These are phyloP conservation scores for Puccinia polysora DNA, from an alignment of 1,284 basidiomycete genomes.

Conservation along the genomic window DNA sequence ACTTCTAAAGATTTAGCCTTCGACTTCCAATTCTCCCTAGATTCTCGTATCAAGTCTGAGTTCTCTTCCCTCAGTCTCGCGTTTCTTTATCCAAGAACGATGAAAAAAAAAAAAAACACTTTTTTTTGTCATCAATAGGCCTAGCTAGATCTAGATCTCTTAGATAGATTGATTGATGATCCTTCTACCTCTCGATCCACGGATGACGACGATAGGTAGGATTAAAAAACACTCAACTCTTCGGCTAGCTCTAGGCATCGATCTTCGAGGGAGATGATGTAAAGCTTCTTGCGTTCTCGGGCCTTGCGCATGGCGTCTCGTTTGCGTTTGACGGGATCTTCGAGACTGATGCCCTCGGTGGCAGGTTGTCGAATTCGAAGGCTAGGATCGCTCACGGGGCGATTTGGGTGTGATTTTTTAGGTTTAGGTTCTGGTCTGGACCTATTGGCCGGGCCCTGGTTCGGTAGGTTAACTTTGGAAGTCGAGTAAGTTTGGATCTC, in stretches of 20 bases:
- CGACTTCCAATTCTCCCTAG: constrained; percentile 39
- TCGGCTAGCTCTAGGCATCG: constrained; percentile 24
- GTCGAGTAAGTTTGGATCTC: too few relatives aligned
- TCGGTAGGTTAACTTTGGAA: too few relatives aligned
- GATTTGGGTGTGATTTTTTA: background rate
- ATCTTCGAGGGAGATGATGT: constrained; percentile 37
- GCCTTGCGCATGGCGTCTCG: constrained; percentile 20
- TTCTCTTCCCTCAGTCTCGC: constrained; percentile 31
- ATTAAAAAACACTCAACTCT: constrained; percentile 9
- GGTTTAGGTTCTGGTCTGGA: constrained; percentile 30
- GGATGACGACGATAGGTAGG: background rate
- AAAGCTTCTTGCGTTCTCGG: constrained; percentile 23
- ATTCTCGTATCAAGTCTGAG: constrained; percentile 32
- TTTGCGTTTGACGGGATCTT: constrained; percentile 27
- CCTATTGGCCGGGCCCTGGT: background rate
- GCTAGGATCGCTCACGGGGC: background rate
- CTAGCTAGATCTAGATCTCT: background rate
- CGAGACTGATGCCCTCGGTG: too few relatives aligned
- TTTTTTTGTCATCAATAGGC: too few relatives aligned
- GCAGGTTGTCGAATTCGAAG: background rate
- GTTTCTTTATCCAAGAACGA: background rate
- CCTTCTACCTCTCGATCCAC: too few relatives aligned
- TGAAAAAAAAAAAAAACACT: background rate
- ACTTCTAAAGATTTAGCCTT: constrained; percentile 24
- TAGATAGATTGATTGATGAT: background rate